Base-by-base conservation (phyloP, 495 filamentous ascomycete species). In the Lindgomyces ingoldianus region DNA sequence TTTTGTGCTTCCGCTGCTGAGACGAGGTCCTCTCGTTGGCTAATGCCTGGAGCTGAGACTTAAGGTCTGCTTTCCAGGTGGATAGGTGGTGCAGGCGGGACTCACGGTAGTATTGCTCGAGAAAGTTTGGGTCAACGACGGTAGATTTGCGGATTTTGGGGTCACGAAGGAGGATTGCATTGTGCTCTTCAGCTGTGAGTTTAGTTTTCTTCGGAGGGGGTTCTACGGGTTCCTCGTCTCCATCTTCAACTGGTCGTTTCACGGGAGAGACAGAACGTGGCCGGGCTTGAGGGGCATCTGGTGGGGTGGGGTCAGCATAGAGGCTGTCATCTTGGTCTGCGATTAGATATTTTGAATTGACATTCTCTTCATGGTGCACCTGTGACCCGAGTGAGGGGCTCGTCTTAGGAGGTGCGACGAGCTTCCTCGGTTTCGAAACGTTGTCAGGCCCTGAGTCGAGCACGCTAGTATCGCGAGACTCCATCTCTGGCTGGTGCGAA, bases 21-120 rank as follows among this genome's bases (percentile, higher is more conserved):
- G 84, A 84, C 3, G 81, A 73, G 1, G 81, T 78, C 68, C 86
- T 87, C 60, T 93, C 89, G 1, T 84, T 82, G 11, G 91, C 84
- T 63, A 93, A 78, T 14, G 80, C 85, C 74, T 95, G 91, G 54
- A 98, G 84, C 68, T 89, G 85, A 11, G 91, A 85, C 73, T 96
- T 97, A 11, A 98, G 75, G 45, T 96, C 88, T 0, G 93, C 88
- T 81, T 96, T 98, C 94, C 93, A 96, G 10, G 87, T 90, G 1
- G 94, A 97, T 0, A 98, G 79, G 71, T 98, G 93, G 75, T 98
- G 94, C 16, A 98, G 81, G 4, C 94, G 87, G 39, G 91, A 96
- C 74, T 97, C 91, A 57, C 88, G 87, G 69, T 97, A 98, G 73
- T 89, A 98, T 68, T 96, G 91, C 57, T 93, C 89, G 1, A 98